Conservation (phyloP, 2,329 filamentous ascomycete species). For the Emmonsiellopsis sp. region DNA sequence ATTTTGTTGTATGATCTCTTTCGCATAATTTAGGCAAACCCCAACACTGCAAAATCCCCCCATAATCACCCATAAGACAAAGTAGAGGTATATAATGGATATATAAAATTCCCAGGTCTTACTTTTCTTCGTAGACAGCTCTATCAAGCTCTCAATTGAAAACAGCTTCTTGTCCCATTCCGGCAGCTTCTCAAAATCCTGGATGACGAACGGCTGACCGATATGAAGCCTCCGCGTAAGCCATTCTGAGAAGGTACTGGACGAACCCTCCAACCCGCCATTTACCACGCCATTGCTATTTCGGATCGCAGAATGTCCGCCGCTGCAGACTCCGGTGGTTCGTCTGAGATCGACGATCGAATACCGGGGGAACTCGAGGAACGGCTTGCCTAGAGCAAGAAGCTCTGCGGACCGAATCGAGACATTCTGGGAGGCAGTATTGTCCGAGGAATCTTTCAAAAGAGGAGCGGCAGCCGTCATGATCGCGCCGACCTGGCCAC, state of each 20-base stretch:
- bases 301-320: background rate
- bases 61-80: background rate
- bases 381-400: constrained; percentile 18
- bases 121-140: constrained; percentile 25
- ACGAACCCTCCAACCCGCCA: background rate
- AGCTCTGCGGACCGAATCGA: constrained; percentile 13
- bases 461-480: background rate
- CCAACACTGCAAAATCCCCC: background rate
- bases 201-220: constrained; percentile 26
- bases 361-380: constrained; percentile 22
- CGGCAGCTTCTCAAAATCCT: constrained; percentile 22
- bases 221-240: constrained; percentile 20
- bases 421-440: background rate
- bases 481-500: background rate
- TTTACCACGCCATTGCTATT: background rate
- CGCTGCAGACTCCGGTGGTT: background rate
- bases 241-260: constrained; percentile 15
- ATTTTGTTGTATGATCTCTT: background rate
- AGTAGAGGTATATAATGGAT: background rate
- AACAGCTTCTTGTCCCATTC: constrained; percentile 18
- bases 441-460: background rate
- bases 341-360: constrained; percentile 18
- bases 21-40: background rate
- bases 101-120: constrained; percentile 1
- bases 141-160: constrained; percentile 22